Evolutionary conservation across 805 yeast species (phyloP), one percentile per base, ranked within the genome.

Genomic region (Lachancea mirantina): DNA sequence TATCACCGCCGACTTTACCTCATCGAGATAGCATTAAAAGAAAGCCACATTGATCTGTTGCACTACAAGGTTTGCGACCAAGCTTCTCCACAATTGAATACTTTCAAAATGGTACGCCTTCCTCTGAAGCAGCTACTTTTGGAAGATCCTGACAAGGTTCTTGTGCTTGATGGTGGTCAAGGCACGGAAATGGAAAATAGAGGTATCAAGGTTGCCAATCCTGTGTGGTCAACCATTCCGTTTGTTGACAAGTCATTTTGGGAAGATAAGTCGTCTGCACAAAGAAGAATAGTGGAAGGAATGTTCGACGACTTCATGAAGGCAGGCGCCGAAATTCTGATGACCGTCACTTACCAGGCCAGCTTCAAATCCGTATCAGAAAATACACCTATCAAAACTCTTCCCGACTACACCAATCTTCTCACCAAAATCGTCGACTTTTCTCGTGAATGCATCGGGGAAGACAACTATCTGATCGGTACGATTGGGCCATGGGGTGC

Each of bases 401-500:
- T 27, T 18, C 23, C 14, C 6, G 36, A 42, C 16, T 39, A 41
- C 26, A 23, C 31, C 8, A 19, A 5, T 5, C 34, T 39, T 8
- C 29, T 42, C 13, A 24, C 25, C 15, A 22, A 34, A 10, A 34
- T 42, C 9, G 26, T 34, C 19, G 17, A 10, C 3, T 42, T 39
- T 25, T 37, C 43, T 8, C 19, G 23, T 6, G 14, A 35, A n/a
- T 29, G 38, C 21, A 29, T 26, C 16, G 6, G 29, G 3, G 10
- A 19, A 5, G 21, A 32, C 14, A 9, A 26, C 7, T 35, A 31
- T 22, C 11, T 35, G 11, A 14, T 36, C 1, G 88, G 79, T 0
- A 73, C 81, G 3, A 50, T 80, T 19, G 94, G 92, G 0, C 85
- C 89, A 0, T 81, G 71, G 44, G 89, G 85, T 0, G 79, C 84